Base-by-base conservation (phyloP, 208 protist genomes). In the Wallacemonas sp. region DNA sequence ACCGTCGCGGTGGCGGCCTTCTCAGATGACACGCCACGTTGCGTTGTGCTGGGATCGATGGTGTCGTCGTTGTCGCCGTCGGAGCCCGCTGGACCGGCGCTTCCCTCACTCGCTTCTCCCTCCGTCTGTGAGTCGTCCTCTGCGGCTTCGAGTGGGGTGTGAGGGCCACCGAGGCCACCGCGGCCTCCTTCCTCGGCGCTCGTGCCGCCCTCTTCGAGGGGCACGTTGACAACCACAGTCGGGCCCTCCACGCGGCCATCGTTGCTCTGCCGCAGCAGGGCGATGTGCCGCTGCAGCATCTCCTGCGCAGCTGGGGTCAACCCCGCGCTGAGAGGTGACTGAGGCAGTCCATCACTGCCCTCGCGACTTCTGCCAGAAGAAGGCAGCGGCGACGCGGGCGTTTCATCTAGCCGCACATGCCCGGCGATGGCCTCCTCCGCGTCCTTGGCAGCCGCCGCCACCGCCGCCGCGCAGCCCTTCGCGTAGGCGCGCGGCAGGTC, bases 401-500 rank as follows among this genome's bases (percentile, higher is more conserved):
- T 19, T 26, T 6, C 46, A 13, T 27, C 27, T 8, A 33, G 12
- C 5, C 33, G 10, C 26, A 57, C 8, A 19, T 15, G 17, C 0
- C 29, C 30, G 4, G 29, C n/a, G 4, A 38, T 34, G 29, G 50
- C 50, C 15, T 3, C n/a, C 24, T 37, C 44, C 19, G 36, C 69
- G 27, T 34, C 38, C 1, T 1, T n/a, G 5, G 33, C 53, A 6
- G 33, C 29, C 1, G 37, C 45, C 52, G 19, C 39, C 27, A 30
- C 44, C 39, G 26, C 37, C 39, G 17, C 61, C 3, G 55, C 33
- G 22, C n/a, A 30, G 58, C 58, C 39, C 17, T 41, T 50, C 13
- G 17, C 59, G 71, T 96, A 96, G 0, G 66, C 76, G 12, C 73
- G 79, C 9, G 71, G 52, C 53, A 96, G 60, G 44, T 92, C 89